These are phyloP conservation scores for Cynanchum wilfordii DNA, from an alignment of 257 asterid genomes.

Conservation along the genomic window DNA sequence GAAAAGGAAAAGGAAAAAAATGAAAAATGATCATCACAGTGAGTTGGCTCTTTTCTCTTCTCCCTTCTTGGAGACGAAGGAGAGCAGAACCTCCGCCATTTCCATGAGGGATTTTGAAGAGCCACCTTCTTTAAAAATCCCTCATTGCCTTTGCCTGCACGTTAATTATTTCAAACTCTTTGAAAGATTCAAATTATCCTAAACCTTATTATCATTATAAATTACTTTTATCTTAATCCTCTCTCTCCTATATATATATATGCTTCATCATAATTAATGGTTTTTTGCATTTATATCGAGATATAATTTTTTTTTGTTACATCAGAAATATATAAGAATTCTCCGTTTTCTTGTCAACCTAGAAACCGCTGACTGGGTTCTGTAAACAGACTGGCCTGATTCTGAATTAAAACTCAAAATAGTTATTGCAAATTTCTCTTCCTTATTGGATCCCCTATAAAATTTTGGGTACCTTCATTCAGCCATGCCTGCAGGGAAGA, in stretches of 20 bases:
- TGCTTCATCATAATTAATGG: too few relatives aligned
- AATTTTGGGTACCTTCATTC: not conserved
- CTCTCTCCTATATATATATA: not conserved
- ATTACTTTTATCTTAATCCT: slow-evolving; percentile 19
- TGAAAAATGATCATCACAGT: not conserved
- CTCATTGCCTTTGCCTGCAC: slow-evolving; percentile 24
- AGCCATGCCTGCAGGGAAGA: slow-evolving; percentile 41
- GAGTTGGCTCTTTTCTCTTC: slow-evolving; percentile 38
- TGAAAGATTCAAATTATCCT: not conserved
- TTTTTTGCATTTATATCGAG: too few relatives aligned
- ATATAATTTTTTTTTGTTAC: not conserved
- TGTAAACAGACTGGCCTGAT: not conserved
- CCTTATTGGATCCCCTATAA: not conserved
- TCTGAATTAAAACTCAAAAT: not conserved
- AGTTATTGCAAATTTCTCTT: not conserved
- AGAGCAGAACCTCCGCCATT: slow-evolving; percentile 54
- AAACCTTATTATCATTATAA: too few relatives aligned
- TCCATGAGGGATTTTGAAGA: slow-evolving; percentile 31
- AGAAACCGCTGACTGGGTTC: not conserved
- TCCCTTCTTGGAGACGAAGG: slow-evolving; percentile 34
- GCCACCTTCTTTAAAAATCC: not conserved
- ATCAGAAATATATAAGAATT: not conserved
- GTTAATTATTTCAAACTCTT: slow-evolving; percentile 12
- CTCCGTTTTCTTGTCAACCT: not conserved
- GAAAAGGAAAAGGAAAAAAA: not conserved